Evolutionary conservation across 2,329 filamentous ascomycete species (phyloP).

Genomic region (Coleophoma eucalyptorum): DNA sequence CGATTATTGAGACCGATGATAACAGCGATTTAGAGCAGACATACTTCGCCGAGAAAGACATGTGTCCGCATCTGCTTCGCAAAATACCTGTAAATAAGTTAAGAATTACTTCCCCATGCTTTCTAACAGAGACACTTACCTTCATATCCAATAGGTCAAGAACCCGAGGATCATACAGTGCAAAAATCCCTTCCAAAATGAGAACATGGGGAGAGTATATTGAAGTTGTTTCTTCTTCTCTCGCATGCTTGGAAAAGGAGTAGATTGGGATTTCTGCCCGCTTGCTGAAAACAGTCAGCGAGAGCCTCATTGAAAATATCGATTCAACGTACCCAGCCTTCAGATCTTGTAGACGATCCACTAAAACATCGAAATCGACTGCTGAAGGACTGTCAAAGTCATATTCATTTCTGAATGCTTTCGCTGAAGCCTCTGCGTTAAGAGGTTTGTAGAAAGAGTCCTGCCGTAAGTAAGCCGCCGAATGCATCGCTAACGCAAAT

Average conservation of each 20-base stretch:
- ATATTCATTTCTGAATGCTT: conserved; percentile 86
- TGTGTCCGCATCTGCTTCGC: conserved; percentile 91
- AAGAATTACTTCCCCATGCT: too few relatives aligned
- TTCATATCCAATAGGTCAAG: conserved; percentile 88
- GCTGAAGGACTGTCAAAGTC: conserved; percentile 95
- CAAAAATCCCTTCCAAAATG: conserved; percentile 94
- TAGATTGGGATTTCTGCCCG: conserved; percentile 91
- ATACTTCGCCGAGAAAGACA: conserved; percentile 84
- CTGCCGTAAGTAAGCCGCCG: conserved; percentile 38
- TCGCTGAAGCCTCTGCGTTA: conserved; percentile 70
- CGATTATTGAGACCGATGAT: too few relatives aligned
- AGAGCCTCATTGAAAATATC: not conserved
- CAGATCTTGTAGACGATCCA: conserved; percentile 75
- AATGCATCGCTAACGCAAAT: not conserved
- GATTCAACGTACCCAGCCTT: conserved; percentile 72
- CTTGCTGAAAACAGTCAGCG: conserved; percentile 48
- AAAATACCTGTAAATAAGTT: conserved; percentile 65
- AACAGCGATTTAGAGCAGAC: conserved; percentile 21
- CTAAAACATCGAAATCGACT: conserved; percentile 88
- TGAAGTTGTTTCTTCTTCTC: conserved; percentile 73
- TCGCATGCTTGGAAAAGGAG: conserved; percentile 88
- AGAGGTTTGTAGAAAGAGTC: conserved; percentile 97
- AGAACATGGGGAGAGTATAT: conserved; percentile 97
- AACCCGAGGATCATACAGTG: conserved; percentile 82
- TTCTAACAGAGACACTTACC: conserved; percentile 36